phyloP scores from a whole-genome alignment of 2,329 filamentous ascomycete genomes.

The Neocatenulostroma microsporum region DNA sequence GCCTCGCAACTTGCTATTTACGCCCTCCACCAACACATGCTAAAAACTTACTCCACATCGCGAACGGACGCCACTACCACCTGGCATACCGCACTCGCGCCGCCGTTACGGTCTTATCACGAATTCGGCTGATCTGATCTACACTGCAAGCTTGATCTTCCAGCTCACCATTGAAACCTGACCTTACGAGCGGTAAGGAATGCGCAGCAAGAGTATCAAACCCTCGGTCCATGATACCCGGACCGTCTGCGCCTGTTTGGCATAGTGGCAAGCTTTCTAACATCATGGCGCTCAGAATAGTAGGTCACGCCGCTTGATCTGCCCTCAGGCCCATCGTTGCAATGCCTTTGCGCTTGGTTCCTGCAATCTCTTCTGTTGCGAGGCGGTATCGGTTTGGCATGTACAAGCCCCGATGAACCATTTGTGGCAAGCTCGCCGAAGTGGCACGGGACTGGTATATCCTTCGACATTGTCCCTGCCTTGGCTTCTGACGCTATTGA shows the following conservation, averaged over 20 bases:
- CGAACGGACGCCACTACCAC: too few species aligned
- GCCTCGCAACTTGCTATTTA: too few species aligned
- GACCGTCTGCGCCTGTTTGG: neutral
- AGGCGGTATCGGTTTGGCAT: slow-evolving; percentile 1
- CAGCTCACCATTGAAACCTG: too few species aligned
- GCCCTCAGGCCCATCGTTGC: too few species aligned
- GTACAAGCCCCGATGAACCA: slow-evolving; percentile 3
- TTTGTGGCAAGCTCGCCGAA: neutral
- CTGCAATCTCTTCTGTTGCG: slow-evolving; percentile 4
- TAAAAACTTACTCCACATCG: too few species aligned
- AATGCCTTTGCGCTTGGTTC: neutral
- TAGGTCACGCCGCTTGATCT: slow-evolving; percentile 1
- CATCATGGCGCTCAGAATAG: slow-evolving; percentile 4
- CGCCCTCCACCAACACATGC: too few species aligned
- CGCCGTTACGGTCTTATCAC: too few species aligned
- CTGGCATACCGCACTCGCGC: too few species aligned
- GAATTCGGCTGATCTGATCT: too few species aligned
- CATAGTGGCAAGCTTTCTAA: slow-evolving; percentile 2
- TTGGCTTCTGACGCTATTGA: slow-evolving; percentile 1
- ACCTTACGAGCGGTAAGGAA: too few species aligned
- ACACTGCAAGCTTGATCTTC: too few species aligned
- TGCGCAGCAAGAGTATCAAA: slow-evolving; percentile 7
- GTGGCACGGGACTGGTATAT: neutral
- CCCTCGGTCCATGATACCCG: slow-evolving; percentile 1
- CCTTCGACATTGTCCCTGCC: too few species aligned